Conservation (phyloP, 768 basidiomycete genomes). For the Termitomyces sp. region DNA sequence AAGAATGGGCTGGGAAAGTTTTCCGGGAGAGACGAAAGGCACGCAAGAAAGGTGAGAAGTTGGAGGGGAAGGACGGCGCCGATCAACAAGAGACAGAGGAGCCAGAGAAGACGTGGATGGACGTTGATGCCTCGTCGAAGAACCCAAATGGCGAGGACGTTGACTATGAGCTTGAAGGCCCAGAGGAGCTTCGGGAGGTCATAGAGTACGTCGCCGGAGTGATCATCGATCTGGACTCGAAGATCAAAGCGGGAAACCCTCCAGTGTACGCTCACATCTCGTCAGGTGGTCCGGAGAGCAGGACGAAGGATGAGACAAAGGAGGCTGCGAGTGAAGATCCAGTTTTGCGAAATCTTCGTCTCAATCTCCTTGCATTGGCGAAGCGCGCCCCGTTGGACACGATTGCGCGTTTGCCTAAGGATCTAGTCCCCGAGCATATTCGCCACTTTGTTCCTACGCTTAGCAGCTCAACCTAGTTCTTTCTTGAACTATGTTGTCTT, state of each 20-base stretch:
- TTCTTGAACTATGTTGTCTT: background rate
- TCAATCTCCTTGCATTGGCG: constrained; percentile 74
- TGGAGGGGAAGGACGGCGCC: background rate
- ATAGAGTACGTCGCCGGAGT: constrained; percentile 54
- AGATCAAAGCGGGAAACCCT: constrained; percentile 15
- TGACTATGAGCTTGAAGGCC: constrained; percentile 35
- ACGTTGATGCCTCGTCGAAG: constrained; percentile 24
- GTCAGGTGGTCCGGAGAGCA: constrained; percentile 1
- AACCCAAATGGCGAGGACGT: constrained; percentile 11
- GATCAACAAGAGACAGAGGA: constrained; percentile 25
- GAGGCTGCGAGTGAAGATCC: constrained; percentile 38
- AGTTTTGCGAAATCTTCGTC: constrained; percentile 51
- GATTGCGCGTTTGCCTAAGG: constrained; percentile 59
- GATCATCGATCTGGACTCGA: constrained; percentile 42
- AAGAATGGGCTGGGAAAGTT: constrained; percentile 47
- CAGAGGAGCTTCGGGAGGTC: constrained; percentile 51
- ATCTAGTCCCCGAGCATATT: constrained; percentile 64
- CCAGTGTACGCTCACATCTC: too few species aligned
- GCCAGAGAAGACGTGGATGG: constrained; percentile 29
- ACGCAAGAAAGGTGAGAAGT: constrained; percentile 9
- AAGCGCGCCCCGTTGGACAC: constrained; percentile 75
- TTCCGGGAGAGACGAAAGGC: constrained; percentile 30
- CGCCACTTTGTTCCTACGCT: constrained; percentile 60
- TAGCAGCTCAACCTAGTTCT: constrained; percentile 18
- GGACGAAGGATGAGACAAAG: background rate